Evolutionary conservation across 257 asterid genomes (phyloP).

Genomic region (Anisodus tanguticus): DNA sequence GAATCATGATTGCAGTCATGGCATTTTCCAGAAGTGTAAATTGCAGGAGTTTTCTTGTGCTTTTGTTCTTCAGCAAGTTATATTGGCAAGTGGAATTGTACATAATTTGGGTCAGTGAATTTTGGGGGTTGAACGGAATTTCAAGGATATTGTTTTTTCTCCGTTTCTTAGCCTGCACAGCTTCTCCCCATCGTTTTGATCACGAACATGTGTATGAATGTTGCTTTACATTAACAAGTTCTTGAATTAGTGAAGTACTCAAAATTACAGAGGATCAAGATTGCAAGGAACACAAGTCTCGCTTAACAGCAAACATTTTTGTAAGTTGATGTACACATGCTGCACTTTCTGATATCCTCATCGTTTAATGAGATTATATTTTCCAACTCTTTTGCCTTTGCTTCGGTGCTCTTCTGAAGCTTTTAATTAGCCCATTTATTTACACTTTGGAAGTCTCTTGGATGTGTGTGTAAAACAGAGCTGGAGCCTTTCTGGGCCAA

Average conservation of each 20-base stretch:
- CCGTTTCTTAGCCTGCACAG: background rate
- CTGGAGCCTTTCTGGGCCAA: background rate
- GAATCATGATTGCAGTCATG: constrained; percentile 13
- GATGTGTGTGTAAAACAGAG: background rate
- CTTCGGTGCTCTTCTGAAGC: background rate
- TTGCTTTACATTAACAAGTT: background rate
- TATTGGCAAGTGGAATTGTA: constrained; percentile 23
- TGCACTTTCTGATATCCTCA: background rate
- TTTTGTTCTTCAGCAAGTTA: constrained; percentile 25
- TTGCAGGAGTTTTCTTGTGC: constrained; percentile 39
- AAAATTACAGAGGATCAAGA: background rate
- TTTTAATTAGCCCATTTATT: background rate
- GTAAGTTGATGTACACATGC: constrained; percentile 7
- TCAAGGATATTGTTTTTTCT: background rate
- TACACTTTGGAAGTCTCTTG: background rate
- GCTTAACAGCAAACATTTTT: background rate
- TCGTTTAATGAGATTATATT: background rate
- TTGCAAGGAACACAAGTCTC: background rate
- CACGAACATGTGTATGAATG: background rate
- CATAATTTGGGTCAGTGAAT: background rate
- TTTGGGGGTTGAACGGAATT: background rate
- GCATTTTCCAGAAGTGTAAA: constrained; percentile 41
- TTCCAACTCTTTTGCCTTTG: background rate
- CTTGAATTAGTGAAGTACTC: background rate
- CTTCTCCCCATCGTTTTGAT: background rate